Percentiles rank a stretch among this genome's conserved stretches.
Evolutionary conservation across 306 rosid genomes (phyloP).

Genomic region (Gastrolobium villosum): DNA sequence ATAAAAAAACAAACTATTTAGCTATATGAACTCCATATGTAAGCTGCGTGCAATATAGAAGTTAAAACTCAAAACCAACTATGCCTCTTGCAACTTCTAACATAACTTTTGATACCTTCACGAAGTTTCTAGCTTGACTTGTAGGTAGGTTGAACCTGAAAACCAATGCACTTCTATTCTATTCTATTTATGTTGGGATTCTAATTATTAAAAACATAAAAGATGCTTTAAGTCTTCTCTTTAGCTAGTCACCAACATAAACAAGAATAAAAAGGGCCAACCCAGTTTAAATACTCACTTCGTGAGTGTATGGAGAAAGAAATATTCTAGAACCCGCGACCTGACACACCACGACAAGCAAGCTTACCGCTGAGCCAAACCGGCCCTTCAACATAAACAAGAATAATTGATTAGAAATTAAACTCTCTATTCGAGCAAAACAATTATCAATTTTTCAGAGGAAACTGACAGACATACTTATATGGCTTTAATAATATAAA

Average conservation of each 20-base stretch:
- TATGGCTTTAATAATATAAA: conserved; percentile 50
- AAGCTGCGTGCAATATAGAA: conserved; percentile 4
- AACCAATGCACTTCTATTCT: conserved; percentile 33
- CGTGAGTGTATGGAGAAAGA: too few species aligned
- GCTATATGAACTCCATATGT: neutral
- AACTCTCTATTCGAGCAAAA: conserved; percentile 46
- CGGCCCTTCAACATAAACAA: conserved; percentile 28
- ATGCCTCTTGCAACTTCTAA: conserved; percentile 2
- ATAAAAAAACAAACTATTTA: neutral
- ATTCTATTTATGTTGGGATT: conserved; percentile 28
- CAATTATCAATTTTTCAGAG: conserved; percentile 43
- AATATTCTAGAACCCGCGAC: too few species aligned
- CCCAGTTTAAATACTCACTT: too few species aligned
- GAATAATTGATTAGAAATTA: conserved; percentile 35
- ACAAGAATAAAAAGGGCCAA: conserved; percentile 23
- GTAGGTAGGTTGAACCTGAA: conserved; percentile 47
- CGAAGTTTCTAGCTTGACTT: conserved; percentile 60
- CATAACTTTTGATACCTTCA: conserved; percentile 33
- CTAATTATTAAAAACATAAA: conserved; percentile 57
- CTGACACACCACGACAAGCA: too few species aligned
- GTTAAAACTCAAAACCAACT: neutral
- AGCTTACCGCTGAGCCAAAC: too few species aligned
- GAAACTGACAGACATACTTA: conserved; percentile 86
- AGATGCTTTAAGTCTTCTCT: conserved; percentile 45
- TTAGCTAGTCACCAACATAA: conserved; percentile 25